phyloP scores from a whole-genome alignment of 768 basidiomycete species.

The Leccinum aurantiacum region DNA sequence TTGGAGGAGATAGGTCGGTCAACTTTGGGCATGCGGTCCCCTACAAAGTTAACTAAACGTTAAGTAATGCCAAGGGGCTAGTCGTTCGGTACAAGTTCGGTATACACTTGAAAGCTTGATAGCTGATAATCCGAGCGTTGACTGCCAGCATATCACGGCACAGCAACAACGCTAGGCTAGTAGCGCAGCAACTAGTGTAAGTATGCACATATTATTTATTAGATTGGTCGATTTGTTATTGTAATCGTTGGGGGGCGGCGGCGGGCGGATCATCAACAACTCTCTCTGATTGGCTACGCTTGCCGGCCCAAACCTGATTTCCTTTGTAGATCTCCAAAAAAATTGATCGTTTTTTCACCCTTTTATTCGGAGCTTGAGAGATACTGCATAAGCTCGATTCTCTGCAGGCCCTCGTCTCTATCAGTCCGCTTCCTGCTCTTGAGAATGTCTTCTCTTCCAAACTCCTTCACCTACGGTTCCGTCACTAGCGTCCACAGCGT shows the following conservation, averaged over 20 bases:
- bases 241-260: not conserved
- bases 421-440: not conserved
- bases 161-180: too few species aligned
- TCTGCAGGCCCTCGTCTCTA: not conserved
- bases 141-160: too few species aligned
- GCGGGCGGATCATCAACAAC: conserved; percentile 13
- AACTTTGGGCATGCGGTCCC: not conserved
- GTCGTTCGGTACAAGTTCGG: too few species aligned
- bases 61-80: not conserved
- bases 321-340: conserved; percentile 1
- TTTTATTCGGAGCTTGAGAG: conserved; percentile 9
- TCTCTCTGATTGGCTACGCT: conserved; percentile 9
- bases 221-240: not conserved
- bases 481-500: conserved; percentile 49
- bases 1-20: not conserved
- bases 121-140: too few species aligned
- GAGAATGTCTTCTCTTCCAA: conserved; percentile 51
- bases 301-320: not conserved
- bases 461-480: conserved; percentile 46
- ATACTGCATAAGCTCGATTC: not conserved
- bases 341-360: not conserved
- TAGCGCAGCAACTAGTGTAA: too few species aligned
- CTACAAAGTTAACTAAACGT: not conserved
- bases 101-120: too few species aligned
- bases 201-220: too few species aligned